phyloP scores from a whole-genome alignment of 2,329 filamentous ascomycete species.

The Penicillium sp. region DNA sequence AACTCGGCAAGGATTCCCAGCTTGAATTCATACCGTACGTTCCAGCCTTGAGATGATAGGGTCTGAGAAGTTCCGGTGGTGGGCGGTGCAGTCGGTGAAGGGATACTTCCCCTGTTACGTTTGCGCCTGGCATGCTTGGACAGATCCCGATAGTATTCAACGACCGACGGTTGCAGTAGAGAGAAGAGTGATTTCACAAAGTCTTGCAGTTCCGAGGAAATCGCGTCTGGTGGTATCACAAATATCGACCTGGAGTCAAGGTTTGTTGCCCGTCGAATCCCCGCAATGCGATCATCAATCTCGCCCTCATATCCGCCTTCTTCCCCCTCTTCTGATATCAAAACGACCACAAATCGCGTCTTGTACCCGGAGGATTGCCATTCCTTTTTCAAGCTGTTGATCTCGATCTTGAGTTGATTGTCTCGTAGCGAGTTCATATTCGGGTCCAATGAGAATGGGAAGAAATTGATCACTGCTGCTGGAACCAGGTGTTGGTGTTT shows the following conservation, averaged over 20 bases:
- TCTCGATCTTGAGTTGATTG: conserved; percentile 82
- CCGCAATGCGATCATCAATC: conserved; percentile 73
- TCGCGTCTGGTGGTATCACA: conserved; percentile 73
- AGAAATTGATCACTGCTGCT: conserved; percentile 77
- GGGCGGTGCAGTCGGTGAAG: conserved; percentile 77
- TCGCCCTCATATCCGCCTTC: conserved; percentile 60
- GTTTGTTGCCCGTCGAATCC: conserved; percentile 74
- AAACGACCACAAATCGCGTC: conserved; percentile 71
- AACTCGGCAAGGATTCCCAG: conserved; percentile 88
- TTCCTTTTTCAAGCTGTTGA: conserved; percentile 71
- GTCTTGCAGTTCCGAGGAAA: conserved; percentile 67
- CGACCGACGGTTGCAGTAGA: conserved; percentile 68
- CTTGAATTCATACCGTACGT: conserved; percentile 93
- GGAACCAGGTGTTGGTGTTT: conserved; percentile 88
- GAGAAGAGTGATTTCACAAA: conserved; percentile 73
- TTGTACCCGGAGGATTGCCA: conserved; percentile 65
- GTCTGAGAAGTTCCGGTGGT: conserved; percentile 82
- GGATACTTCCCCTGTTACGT: conserved; percentile 72
- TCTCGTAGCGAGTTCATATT: conserved; percentile 77
- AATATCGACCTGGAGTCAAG: conserved; percentile 84
- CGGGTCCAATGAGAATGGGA: conserved; percentile 69
- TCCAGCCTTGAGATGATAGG: conserved; percentile 84
- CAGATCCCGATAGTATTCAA: conserved; percentile 92
- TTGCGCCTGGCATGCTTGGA: conserved; percentile 92
- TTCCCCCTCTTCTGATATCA: conserved; percentile 73